phyloP scores from a whole-genome alignment of 2,329 filamentous ascomycete genomes.

The Fusarium ramigenum region DNA sequence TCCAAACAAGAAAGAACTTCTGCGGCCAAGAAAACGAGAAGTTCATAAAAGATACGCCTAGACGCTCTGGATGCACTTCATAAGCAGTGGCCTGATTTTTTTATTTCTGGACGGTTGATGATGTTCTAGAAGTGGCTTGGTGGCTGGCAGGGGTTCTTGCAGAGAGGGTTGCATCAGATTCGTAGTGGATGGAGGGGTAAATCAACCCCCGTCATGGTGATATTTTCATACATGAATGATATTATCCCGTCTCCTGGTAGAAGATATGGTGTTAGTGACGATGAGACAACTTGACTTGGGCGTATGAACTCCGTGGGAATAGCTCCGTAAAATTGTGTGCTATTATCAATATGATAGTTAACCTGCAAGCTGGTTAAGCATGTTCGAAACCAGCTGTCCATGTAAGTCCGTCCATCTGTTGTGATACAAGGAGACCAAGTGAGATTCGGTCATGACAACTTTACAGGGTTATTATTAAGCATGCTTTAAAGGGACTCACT shows the following conservation, averaged over 20 bases:
- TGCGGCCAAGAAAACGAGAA: neutral
- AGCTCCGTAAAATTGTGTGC: neutral
- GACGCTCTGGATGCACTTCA: slow-evolving; percentile 1
- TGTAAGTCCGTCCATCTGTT: neutral
- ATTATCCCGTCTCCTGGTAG: neutral
- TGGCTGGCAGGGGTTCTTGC: slow-evolving; percentile 15
- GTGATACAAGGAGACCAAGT: neutral
- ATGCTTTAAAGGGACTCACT: neutral
- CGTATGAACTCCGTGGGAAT: neutral
- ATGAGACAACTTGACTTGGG: neutral
- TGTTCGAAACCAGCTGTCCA: neutral
- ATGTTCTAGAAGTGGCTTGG: slow-evolving; percentile 32
- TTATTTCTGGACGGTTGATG: neutral
- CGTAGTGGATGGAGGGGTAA: slow-evolving; percentile 22
- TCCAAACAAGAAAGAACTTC: neutral
- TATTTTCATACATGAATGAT: neutral
- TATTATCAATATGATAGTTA: neutral
- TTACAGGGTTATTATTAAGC: neutral
- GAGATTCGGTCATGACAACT: neutral
- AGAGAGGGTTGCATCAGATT: slow-evolving; percentile 11
- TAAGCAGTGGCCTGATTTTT: slow-evolving; percentile 19
- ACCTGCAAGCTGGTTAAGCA: neutral
- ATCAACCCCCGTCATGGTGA: neutral
- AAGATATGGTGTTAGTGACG: neutral
- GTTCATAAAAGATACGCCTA: neutral